Evolutionary conservation across 2,329 filamentous ascomycete species (phyloP).

Genomic region (Fusarium proliferatum): DNA sequence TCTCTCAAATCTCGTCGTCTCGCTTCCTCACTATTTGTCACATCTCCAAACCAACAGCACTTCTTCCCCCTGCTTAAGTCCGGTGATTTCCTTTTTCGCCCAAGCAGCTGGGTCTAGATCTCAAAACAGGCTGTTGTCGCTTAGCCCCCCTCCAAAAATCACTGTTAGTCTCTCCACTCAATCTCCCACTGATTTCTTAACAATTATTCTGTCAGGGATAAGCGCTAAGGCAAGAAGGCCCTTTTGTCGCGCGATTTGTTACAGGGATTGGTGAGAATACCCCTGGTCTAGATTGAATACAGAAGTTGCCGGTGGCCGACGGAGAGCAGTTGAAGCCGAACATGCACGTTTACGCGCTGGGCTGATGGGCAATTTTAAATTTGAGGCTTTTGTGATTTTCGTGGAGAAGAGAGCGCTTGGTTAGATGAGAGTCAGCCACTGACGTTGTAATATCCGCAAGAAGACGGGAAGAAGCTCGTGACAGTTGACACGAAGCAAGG

Average conservation of each 20-base stretch:
- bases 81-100: conserved; percentile 35
- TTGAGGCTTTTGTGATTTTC: not conserved
- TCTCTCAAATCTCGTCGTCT: not conserved
- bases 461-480: not conserved
- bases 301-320: conserved; percentile 18
- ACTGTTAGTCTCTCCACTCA: not conserved
- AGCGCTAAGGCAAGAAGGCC: conserved; percentile 11
- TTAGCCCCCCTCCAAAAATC: not conserved
- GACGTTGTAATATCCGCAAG: not conserved
- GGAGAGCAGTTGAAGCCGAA: not conserved
- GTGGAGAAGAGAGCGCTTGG: not conserved
- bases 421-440: not conserved
- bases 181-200: accelerated
- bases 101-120: conserved; percentile 27
- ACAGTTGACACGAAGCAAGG: not conserved
- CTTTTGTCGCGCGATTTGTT: conserved; percentile 26
- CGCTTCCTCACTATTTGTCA: not conserved
- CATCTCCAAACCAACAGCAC: not conserved
- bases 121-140: not conserved
- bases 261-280: not conserved
- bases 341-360: conserved; percentile 3
- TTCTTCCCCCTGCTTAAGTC: conserved; percentile 10
- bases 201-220: not conserved
- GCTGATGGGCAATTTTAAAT: conserved; percentile 10
- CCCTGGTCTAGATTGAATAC: conserved; percentile 25